Conservation (phyloP, 2,329 filamentous ascomycete species). For the Colletotrichum tropicale region DNA sequence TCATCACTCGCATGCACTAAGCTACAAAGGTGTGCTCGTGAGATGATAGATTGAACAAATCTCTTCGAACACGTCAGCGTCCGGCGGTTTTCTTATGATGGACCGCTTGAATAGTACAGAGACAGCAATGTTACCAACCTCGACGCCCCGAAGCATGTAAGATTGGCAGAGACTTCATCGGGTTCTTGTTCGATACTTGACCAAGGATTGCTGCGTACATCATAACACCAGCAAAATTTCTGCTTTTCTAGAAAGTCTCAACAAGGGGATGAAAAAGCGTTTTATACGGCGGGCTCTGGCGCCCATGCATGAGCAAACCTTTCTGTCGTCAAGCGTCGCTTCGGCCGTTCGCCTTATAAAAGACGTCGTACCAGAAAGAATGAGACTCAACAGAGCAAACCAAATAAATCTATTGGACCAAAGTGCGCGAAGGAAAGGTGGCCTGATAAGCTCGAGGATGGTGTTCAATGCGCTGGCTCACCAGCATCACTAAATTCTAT, state of each 20-base stretch:
- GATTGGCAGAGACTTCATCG: background rate
- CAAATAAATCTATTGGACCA: background rate
- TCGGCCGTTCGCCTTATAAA: background rate
- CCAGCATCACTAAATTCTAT: fast-evolving
- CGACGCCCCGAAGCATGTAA: background rate
- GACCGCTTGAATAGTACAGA: background rate
- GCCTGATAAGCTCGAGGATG: background rate
- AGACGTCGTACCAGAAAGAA: background rate
- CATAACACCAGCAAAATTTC: no score
- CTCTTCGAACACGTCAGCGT: background rate
- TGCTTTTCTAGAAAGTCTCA: background rate
- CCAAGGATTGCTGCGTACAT: no score
- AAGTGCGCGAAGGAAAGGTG: background rate
- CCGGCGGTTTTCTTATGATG: background rate
- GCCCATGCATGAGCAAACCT: background rate
- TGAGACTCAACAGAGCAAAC: background rate
- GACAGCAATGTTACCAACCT: background rate
- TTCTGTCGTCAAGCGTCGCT: background rate
- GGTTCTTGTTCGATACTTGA: no score
- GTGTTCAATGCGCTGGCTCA: background rate
- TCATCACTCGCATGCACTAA: background rate
- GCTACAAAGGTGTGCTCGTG: no score
- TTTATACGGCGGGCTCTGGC: background rate
- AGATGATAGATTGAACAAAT: background rate
- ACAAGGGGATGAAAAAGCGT: background rate